These are phyloP conservation scores for Ustilago crameri DNA, from an alignment of 1,284 basidiomycete species.

Conservation along the genomic window DNA sequence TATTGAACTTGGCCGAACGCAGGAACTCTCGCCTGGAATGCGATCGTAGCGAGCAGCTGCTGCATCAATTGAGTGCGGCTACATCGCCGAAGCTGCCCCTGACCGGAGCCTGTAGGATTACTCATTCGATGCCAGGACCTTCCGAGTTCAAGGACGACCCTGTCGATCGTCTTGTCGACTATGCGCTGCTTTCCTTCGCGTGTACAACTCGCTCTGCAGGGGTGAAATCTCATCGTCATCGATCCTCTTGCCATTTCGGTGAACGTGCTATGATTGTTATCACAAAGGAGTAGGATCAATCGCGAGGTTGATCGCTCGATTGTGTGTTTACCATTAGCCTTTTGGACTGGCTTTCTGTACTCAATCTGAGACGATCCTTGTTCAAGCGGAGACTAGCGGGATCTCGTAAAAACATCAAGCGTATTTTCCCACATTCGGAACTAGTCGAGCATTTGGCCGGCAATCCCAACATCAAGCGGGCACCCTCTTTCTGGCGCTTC, in stretches of 20 bases:
- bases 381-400: conserved; percentile 4
- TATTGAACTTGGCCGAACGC: not conserved
- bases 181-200: no score
- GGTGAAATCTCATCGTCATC: no score
- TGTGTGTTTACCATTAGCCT: not conserved
- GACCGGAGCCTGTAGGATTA: not conserved
- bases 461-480: not conserved
- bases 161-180: conserved; percentile 16
- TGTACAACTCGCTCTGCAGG: no score
- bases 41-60: conserved; percentile 5
- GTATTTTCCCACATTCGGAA: conserved; percentile 18
- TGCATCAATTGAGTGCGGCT: not conserved
- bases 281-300: no score
- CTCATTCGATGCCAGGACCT: conserved; percentile 11
- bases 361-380: not conserved
- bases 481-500: conserved; percentile 13
- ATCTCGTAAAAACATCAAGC: not conserved
- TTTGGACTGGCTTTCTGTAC: no score
- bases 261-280: no score
- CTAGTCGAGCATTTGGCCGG: conserved; percentile 10
- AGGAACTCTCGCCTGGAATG: conserved; percentile 13
- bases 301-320: no score
- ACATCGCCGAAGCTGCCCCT: not conserved
- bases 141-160: conserved; percentile 5
- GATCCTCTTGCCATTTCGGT: no score